Percentiles rank a stretch among this genome's conserved stretches.
These are phyloP conservation scores for Scalesia atractyloides DNA, from an alignment of 129 eudicot genomes.

Conservation along the genomic window DNA sequence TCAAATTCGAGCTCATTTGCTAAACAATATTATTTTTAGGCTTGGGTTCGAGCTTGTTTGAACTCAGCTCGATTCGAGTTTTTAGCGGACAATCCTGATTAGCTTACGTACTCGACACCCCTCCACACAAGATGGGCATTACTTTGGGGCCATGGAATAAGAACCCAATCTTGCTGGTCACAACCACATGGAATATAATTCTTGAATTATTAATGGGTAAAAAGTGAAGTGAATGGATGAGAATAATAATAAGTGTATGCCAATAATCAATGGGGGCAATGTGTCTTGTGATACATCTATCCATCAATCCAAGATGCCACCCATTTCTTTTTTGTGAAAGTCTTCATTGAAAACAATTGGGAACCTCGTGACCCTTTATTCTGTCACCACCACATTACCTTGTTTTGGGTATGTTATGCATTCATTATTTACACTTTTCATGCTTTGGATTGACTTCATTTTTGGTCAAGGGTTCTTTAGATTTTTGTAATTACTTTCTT, in stretches of 20 bases:
- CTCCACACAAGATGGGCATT: background rate
- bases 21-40: too few relatives aligned
- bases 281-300: constrained; percentile 22
- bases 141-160: constrained; percentile 17
- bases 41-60: too few relatives aligned
- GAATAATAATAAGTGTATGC: constrained; percentile 7
- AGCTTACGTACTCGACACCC: too few relatives aligned
- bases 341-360: constrained; percentile 25
- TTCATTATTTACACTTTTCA: constrained; percentile 31
- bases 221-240: constrained; percentile 17
- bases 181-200: constrained; percentile 18
- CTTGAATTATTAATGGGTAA: constrained; percentile 12
- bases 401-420: constrained; percentile 17
- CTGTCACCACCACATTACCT: constrained; percentile 36
- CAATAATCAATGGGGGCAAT: constrained; percentile 17
- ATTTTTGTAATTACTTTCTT: background rate
- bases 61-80: too few relatives aligned
- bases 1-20: too few relatives aligned
- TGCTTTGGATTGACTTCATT: constrained; percentile 19
- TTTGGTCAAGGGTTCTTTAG: background rate
- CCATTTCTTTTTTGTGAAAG: constrained; percentile 34
- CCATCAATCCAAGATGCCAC: constrained; percentile 49
- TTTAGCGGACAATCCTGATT: too few relatives aligned
- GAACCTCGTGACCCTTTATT: constrained; percentile 37
- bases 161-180: constrained; percentile 4